Evolutionary conservation across 192 early-diverging fungal genomes (phyloP), one percentile per base, ranked within the genome.

Genomic region (Phlyctochytrium bullatum): DNA sequence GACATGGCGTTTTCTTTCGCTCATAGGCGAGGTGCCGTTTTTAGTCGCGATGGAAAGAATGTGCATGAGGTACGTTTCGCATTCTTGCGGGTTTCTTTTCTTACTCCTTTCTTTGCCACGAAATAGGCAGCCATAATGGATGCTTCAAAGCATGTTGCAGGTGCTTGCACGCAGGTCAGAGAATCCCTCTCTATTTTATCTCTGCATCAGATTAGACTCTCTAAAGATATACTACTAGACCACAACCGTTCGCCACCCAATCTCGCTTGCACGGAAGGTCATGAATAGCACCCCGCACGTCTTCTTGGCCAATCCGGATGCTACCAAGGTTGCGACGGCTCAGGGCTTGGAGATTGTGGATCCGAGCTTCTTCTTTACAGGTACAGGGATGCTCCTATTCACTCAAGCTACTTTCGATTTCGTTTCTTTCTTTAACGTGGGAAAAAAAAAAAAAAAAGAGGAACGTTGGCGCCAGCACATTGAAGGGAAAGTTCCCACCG

Each of bases 121-220:
- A 14, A 6, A 47, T 14, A 80, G 68, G 68, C 79, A 24, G 79
- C 79, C 50, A 76, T 81, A 25, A 81, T 81, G 79, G 66, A 75
- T 23, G 79, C 76, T 3, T 50, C 54, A 17, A 60, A n/a, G 2
- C 68, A 61, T 23, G 27, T 65, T 17, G 78, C 75, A 14, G 77
- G 77, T 33, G 80, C 80, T 23, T 52, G 61, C n/a, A 77, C 80
- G 3, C 61, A 62, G 66, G 57, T 68, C 23, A 20, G 54, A 16
- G 4, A 24, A 35, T 17, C 40, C 40, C 20, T 47, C 6, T 47
- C 40, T 47, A n/a, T n/a, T n/a, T n/a, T n/a, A n/a, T n/a, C n/a
- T n/a, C n/a, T n/a, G n/a, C n/a, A n/a, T n/a, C n/a, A n/a, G n/a
- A n/a, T n/a, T n/a, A n/a, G n/a, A n/a, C n/a, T 47, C 40, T 20